Evolutionary conservation across 176 grass and related monocot genomes (phyloP), one percentile per base, ranked within the genome.

Genomic region (Saccharum officinarum): DNA sequence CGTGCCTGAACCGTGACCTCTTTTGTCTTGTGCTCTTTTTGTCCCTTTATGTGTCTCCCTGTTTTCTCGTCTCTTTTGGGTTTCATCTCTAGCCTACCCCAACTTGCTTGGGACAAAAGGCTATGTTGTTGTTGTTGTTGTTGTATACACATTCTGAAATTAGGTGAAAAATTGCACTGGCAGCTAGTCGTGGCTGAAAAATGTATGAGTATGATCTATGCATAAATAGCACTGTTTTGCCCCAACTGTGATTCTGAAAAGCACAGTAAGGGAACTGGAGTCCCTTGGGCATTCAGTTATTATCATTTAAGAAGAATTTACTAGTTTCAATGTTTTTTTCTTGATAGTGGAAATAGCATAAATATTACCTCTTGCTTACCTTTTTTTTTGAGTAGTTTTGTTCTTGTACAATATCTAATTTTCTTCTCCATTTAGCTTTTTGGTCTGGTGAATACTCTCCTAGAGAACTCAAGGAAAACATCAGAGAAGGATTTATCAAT

Each of bases 401-500:
- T 67, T 76, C 44, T 23, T 57, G 38, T 86, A 39, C 33, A 30
- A 39, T 66, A 76, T 69, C 49, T 89, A 79, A 83, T 57, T 75
- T 62, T 50, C 36, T 69, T 79, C 44, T 83, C 69, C 57, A 82
- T 83, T 34, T 85, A 98, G 97, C 90, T 95, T 79, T 98, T 98
- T 77, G 97, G 97, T 81, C 67, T 98, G 86, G 97, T 98, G 79
- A 98, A 98, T 83, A 98, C 97, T 73, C 91, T 98, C 60, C 87
- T 98, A 59, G 97, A 88, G 49, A 98, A 98, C 83, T 94, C 93
- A 65, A 91, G 91, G 82, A 89, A 94, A 88, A 98, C 97, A 42
- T 89, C 89, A 33, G 96, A 95, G 75, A 98, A 95, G 83, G 97
- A 98, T 94, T 82, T 98, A 70, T 95, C 89, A 13, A 98, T 98